Conservation (phyloP, 768 basidiomycete species). For the Russula olivacea region DNA sequence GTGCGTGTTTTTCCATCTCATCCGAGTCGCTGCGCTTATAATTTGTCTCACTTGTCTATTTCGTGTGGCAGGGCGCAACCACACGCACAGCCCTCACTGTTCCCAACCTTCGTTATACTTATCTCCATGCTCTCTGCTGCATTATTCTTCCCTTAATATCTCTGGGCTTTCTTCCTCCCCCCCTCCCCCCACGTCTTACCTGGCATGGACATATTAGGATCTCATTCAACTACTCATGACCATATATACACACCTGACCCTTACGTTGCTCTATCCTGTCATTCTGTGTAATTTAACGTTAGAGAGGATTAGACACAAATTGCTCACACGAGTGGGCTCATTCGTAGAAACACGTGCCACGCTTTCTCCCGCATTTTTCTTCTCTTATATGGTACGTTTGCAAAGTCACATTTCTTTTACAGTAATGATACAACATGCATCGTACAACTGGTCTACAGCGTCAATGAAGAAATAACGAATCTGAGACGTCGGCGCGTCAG, state of each 20-base stretch:
- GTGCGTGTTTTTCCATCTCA: slow-evolving; percentile 21
- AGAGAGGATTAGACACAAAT: slow-evolving; percentile 4
- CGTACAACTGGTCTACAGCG: too few relatives aligned
- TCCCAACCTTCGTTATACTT: neutral
- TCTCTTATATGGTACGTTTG: slow-evolving; percentile 1
- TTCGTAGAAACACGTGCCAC: neutral
- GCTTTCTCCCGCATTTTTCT: neutral
- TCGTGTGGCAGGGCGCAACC: neutral
- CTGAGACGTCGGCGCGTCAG: too few relatives aligned
- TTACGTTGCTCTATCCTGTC: neutral
- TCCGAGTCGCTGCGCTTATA: neutral
- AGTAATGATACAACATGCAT: too few relatives aligned
- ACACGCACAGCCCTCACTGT: neutral
- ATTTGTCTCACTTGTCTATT: neutral
- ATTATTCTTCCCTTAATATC: slow-evolving; percentile 5
- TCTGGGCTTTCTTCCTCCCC: neutral
- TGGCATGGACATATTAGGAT: slow-evolving; percentile 11
- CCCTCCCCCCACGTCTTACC: neutral
- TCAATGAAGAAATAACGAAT: slow-evolving; percentile 5
- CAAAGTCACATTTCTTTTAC: neutral
- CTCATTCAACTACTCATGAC: neutral
- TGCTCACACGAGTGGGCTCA: neutral
- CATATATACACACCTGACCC: slow-evolving; percentile 4
- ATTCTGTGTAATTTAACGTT: slow-evolving; percentile 10
- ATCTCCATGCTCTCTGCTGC: neutral